A percentile compares a stretch with the other conserved stretches of the same genome.
These are phyloP conservation scores for Barnettozyma sucrosica DNA, from an alignment of 805 yeast species.

Conservation along the genomic window DNA sequence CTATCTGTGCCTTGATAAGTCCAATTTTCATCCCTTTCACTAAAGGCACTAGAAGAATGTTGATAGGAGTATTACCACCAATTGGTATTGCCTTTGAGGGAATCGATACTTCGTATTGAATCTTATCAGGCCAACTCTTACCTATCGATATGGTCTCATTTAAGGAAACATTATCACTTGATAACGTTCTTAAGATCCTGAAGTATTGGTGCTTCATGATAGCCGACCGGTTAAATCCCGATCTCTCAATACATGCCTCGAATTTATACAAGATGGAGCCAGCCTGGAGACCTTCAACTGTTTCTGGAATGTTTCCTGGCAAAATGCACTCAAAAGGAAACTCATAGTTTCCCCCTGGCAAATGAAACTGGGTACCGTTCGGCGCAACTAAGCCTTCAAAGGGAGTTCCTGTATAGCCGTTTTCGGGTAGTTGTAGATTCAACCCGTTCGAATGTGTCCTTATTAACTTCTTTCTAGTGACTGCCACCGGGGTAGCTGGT, in stretches of 20 bases:
- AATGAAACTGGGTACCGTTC: conserved; percentile 29
- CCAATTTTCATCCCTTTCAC: conserved; percentile 73
- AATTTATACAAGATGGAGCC: conserved; percentile 68
- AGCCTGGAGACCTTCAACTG: conserved; percentile 82
- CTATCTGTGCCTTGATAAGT: conserved; percentile 54
- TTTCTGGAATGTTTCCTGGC: conserved; percentile 76
- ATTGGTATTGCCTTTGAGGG: conserved; percentile 86
- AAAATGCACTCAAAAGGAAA: conserved; percentile 78
- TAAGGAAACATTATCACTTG: conserved; percentile 64
- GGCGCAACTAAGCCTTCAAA: conserved; percentile 22
- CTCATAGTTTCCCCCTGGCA: conserved; percentile 74
- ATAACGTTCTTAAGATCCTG: conserved; percentile 75
- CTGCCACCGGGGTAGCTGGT: conserved; percentile 7
- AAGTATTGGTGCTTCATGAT: conserved; percentile 49
- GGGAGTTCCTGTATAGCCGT: conserved; percentile 31
- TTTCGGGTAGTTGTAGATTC: conserved; percentile 24
- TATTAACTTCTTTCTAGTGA: conserved; percentile 12
- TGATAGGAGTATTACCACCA: conserved; percentile 69
- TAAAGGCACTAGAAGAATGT: conserved; percentile 68
- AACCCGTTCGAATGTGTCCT: conserved; percentile 20
- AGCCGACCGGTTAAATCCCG: conserved; percentile 42
- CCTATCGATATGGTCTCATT: conserved; percentile 87
- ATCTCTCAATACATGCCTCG: conserved; percentile 72
- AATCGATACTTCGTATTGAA: conserved; percentile 79
- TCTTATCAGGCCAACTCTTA: conserved; percentile 83